A percentile compares a stretch with the other conserved stretches of the same genome.
phyloP scores from a whole-genome alignment of 2,329 filamentous ascomycete genomes.

The Dendrostoma leiphaemia region DNA sequence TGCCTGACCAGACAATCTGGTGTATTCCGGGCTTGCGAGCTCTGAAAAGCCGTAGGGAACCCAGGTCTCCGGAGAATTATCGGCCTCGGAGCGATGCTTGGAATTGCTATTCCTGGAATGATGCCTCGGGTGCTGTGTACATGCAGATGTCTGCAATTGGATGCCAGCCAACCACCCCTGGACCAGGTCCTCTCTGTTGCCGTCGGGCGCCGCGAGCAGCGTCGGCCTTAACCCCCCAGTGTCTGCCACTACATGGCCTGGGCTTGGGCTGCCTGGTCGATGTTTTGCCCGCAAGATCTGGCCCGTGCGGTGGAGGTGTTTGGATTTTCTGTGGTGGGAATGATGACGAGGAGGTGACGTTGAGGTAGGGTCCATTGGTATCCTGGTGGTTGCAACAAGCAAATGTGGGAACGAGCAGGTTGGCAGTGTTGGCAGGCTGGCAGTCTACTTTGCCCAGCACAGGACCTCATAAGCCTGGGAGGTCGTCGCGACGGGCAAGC shows the following conservation, averaged over 20 bases:
- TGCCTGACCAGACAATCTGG: not conserved
- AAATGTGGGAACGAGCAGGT: not conserved
- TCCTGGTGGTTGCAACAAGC: not conserved
- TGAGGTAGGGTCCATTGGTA: constrained; percentile 2
- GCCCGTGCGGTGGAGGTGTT: not conserved
- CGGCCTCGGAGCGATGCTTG: not conserved
- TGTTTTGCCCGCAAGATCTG: not conserved
- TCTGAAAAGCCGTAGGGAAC: not conserved
- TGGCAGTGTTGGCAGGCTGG: too few species aligned
- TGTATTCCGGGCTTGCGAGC: not conserved
- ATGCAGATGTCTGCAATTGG: not conserved
- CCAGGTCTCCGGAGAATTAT: not conserved
- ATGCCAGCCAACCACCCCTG: constrained; percentile 6
- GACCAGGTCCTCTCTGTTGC: not conserved
- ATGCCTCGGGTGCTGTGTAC: not conserved
- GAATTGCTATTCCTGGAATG: not conserved
- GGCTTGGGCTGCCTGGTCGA: not conserved
- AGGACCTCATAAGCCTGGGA: not conserved
- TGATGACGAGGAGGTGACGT: not conserved
- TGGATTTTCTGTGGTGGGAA: not conserved
- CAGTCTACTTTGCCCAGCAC: not conserved
- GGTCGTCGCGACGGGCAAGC: too few species aligned
- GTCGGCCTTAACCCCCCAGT: not conserved
- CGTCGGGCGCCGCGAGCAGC: not conserved
- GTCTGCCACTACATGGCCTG: not conserved